phyloP scores from a whole-genome alignment of 345 rosid species.

The Dovyalis caffra region DNA sequence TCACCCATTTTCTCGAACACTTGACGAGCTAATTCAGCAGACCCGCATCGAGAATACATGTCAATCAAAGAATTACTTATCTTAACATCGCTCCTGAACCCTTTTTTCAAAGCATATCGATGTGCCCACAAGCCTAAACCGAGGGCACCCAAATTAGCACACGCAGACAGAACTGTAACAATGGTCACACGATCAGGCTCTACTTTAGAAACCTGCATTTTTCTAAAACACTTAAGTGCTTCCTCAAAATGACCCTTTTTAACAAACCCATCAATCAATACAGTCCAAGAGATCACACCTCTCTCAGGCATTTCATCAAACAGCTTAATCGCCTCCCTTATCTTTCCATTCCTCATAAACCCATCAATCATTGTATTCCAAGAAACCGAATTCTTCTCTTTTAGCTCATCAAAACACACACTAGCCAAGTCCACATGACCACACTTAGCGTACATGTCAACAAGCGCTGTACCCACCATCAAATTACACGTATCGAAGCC shows the following conservation, averaged over 20 bases:
- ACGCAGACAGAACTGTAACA: conserved; percentile 23
- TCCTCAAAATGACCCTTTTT: conserved; percentile 23
- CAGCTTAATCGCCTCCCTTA: too few relatives aligned
- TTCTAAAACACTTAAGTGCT: conserved; percentile 24
- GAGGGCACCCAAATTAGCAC: conserved; percentile 28
- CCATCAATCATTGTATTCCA: too few relatives aligned
- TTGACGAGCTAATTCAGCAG: conserved; percentile 20
- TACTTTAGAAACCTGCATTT: conserved; percentile 21
- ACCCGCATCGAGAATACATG: conserved; percentile 26
- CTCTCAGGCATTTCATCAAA: too few relatives aligned
- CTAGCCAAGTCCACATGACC: conserved; percentile 16
- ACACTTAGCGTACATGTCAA: conserved; percentile 27
- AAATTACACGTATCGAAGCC: conserved; percentile 18
- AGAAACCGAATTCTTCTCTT: conserved; percentile 17
- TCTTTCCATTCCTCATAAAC: too few relatives aligned
- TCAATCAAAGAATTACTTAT: conserved; percentile 25
- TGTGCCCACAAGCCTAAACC: conserved; percentile 29
- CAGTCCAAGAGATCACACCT: conserved; percentile 26
- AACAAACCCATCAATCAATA: conserved; percentile 29
- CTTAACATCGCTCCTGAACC: conserved; percentile 21
- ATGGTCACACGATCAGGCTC: conserved; percentile 29
- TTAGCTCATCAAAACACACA: conserved; percentile 15
- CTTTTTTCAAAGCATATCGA: conserved; percentile 17
- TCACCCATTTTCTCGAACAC: conserved; percentile 20
- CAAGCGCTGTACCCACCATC: conserved; percentile 26